Conservation (phyloP, 768 basidiomycete species). For the Wakefieldia striispora region DNA sequence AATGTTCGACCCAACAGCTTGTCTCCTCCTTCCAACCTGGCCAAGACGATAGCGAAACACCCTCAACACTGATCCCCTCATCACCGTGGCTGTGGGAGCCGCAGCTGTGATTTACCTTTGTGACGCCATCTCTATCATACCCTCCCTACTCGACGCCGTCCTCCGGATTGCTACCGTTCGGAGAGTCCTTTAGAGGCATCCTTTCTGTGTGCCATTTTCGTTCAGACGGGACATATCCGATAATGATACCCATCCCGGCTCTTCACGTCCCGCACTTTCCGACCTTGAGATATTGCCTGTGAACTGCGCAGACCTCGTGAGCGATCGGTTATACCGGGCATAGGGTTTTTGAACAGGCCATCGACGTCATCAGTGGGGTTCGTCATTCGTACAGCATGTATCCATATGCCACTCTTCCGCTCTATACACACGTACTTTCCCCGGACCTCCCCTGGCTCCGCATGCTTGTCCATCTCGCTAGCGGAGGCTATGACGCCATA, state of each 20-base stretch:
- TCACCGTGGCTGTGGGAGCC: constrained; percentile 19
- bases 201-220: constrained; percentile 4
- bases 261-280: constrained; percentile 1
- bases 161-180: constrained; percentile 1
- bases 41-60: neutral
- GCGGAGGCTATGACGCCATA: constrained; percentile 10
- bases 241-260: constrained; percentile 8
- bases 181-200: neutral
- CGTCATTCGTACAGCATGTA: too few relatives aligned
- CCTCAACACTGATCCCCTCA: neutral
- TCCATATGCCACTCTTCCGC: neutral
- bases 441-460: constrained; percentile 8
- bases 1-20: constrained; percentile 18
- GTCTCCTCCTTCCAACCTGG: constrained; percentile 14
- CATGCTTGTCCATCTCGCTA: constrained; percentile 14
- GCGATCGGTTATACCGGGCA: neutral
- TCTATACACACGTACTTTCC: too few relatives aligned
- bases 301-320: constrained; percentile 7
- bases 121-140: neutral
- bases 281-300: neutral
- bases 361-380: constrained; percentile 17
- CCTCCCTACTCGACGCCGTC: too few relatives aligned
- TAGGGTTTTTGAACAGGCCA: neutral
- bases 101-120: constrained; percentile 24
- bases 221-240: constrained; percentile 5